Conservation (phyloP, 192 early-diverging fungal species). For the Coemansia sp. region DNA sequence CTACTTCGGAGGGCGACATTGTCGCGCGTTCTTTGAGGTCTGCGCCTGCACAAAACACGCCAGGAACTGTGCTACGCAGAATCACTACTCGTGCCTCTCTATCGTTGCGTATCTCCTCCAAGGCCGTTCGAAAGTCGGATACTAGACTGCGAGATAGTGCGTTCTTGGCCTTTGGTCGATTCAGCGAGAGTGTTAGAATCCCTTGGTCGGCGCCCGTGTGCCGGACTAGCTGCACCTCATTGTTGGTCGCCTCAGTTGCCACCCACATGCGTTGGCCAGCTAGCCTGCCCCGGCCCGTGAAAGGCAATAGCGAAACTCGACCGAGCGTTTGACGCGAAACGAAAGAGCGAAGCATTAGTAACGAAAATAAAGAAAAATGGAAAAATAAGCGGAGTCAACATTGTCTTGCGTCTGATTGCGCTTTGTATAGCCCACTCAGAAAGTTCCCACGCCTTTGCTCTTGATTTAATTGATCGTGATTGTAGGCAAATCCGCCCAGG, state of each 20-base stretch:
- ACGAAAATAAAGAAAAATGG: too few relatives aligned
- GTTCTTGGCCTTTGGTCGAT: constrained; percentile 86
- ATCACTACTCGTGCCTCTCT: constrained; percentile 77
- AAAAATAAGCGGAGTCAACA: too few relatives aligned
- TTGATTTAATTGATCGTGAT: too few relatives aligned
- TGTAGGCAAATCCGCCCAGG: too few relatives aligned
- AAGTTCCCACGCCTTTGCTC: too few relatives aligned
- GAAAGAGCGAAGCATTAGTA: too few relatives aligned
- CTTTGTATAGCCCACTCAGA: too few relatives aligned
- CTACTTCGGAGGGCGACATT: constrained; percentile 79
- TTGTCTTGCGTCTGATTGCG: too few relatives aligned
- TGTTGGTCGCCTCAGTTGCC: constrained; percentile 1
- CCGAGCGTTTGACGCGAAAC: too few relatives aligned
- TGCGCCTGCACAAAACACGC: constrained; percentile 94
- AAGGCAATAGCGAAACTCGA: too few relatives aligned
- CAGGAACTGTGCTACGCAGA: constrained; percentile 73
- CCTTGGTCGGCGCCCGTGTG: constrained; percentile 56
- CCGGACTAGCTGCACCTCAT: constrained; percentile 22
- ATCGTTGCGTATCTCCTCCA: constrained; percentile 64
- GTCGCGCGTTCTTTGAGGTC: constrained; percentile 91
- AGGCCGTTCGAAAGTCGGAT: constrained; percentile 64
- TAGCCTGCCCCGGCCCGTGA: not conserved
- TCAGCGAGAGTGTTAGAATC: constrained; percentile 79
- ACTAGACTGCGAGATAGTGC: constrained; percentile 85
- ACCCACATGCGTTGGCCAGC: not conserved